Conservation (phyloP, 1,284 basidiomycete species). For the Trametes polyzona region DNA sequence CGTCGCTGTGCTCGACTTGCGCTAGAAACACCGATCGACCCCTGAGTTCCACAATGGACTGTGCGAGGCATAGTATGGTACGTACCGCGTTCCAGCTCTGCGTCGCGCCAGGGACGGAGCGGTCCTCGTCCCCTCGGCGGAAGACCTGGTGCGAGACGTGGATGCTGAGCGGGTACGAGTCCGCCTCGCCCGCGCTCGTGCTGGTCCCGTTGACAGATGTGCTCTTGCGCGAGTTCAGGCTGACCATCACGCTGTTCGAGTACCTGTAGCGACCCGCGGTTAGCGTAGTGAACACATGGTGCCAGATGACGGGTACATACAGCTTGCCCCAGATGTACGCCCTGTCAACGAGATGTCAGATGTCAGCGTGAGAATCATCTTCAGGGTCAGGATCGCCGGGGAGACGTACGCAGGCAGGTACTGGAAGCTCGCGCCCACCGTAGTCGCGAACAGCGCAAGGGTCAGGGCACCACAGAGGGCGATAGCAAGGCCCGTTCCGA, state of each 20-base stretch:
- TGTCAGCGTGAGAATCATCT: too few species aligned
- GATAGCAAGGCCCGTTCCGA: constrained; percentile 8
- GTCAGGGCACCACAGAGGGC: constrained; percentile 11
- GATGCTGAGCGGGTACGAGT: constrained; percentile 8
- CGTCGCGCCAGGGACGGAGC: neutral
- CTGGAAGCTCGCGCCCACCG: constrained; percentile 11
- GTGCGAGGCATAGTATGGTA: neutral
- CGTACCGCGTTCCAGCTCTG: neutral
- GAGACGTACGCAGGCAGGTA: constrained; percentile 13
- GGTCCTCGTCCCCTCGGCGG: neutral
- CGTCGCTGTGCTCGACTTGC: neutral
- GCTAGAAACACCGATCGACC: neutral
- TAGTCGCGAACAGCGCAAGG: constrained; percentile 9
- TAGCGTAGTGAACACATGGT: neutral
- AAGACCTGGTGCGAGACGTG: constrained; percentile 9
- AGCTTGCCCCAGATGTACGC: constrained; percentile 19
- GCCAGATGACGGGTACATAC: neutral
- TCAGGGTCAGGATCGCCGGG: too few species aligned
- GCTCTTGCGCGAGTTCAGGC: constrained; percentile 13
- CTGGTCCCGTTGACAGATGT: neutral
- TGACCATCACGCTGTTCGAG: constrained; percentile 16
- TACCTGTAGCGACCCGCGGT: neutral
- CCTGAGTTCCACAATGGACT: too few species aligned
- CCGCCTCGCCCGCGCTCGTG: constrained; percentile 1
- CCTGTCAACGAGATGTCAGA: neutral